Evolutionary conservation across 768 basidiomycete genomes (phyloP).

Genomic region (Wakefieldia striispora): DNA sequence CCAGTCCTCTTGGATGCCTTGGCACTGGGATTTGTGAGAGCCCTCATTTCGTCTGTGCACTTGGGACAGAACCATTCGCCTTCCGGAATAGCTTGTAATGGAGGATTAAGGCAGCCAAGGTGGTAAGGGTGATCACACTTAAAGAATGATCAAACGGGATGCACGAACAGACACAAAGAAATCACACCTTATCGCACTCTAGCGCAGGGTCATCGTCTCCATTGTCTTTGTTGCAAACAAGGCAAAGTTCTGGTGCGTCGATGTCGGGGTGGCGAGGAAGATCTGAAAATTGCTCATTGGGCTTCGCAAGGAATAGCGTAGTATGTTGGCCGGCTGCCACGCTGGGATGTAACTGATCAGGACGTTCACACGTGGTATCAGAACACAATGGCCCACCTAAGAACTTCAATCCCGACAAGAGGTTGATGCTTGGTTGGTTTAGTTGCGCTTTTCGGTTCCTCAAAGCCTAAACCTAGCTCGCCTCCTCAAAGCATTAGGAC

Average conservation of each 20-base stretch:
- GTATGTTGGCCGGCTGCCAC: slow-evolving; percentile 86
- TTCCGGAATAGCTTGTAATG: slow-evolving; percentile 72
- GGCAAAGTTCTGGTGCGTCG: slow-evolving; percentile 62
- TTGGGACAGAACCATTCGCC: slow-evolving; percentile 92
- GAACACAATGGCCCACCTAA: slow-evolving; percentile 52
- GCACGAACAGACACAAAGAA: neutral
- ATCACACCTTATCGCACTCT: slow-evolving; percentile 84
- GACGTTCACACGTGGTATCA: neutral
- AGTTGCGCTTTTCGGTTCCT: slow-evolving; percentile 83
- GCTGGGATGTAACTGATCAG: slow-evolving; percentile 36
- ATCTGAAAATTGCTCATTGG: slow-evolving; percentile 71
- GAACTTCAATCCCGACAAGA: slow-evolving; percentile 75
- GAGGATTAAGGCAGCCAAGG: slow-evolving; percentile 75
- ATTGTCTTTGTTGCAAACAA: slow-evolving; percentile 66
- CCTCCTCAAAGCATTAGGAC: slow-evolving; percentile 35
- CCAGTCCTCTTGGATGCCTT: slow-evolving; percentile 20
- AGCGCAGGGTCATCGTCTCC: slow-evolving; percentile 73
- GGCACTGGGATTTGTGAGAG: slow-evolving; percentile 28
- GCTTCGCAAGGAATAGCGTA: slow-evolving; percentile 76
- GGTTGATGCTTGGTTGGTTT: slow-evolving; percentile 73
- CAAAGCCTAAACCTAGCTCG: slow-evolving; percentile 78
- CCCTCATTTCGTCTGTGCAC: slow-evolving; percentile 60
- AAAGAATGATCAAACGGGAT: slow-evolving; percentile 2
- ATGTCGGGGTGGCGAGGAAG: slow-evolving; percentile 83
- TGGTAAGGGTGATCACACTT: slow-evolving; percentile 93